Evolutionary conservation across 495 filamentous ascomycete genomes (phyloP), one percentile per base, ranked within the genome.

Genomic region (Xylaria bambusicola): DNA sequence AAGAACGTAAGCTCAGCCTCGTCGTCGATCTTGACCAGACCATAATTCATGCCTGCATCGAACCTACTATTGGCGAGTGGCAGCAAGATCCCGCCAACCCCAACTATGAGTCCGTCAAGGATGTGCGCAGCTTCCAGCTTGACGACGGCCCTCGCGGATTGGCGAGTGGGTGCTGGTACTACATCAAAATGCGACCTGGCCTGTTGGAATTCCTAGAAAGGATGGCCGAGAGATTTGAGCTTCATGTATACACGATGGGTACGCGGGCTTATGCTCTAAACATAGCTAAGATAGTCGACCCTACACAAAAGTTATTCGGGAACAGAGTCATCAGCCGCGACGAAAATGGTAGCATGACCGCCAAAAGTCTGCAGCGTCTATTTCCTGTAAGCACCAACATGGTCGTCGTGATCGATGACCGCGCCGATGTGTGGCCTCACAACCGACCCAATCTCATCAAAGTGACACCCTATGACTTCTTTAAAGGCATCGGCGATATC

Each of bases 221-320:
- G 18, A 82, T 98, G 56, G 84, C 92, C 3, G 78, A 88, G 66
- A 76, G 95, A 60, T 99, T 92, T 72, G 94, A 99, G 71, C 75
- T 98, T 63, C 94, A 99, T 64, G 93, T 99, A 66, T 99, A 99
- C 76, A 98, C 94, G 21, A 98, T 98, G 94, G 94, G 93, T 54
- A 99, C 94, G 44, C 85, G 94, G 60, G 89, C 92, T 8, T 99
- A 99, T 69, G 94, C 94, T 24, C 80, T 93, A 61, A 84, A 90
- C 55, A 94, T 99, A 64, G 93, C 93, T 18, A 86, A 88, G 65
- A 92, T 97, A 62, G 89, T 99, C 52, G 94, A 99, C 71, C 93
- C 93, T 1, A 84, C 91, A 23, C 85, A 87, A 49, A 93, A 88
- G 68, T 83, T 96, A 13, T 99, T 99, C 68, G 93, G 90, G 2